Conservation (phyloP, 2,329 filamentous ascomycete species). For the Gaeumannomyces sp. region DNA sequence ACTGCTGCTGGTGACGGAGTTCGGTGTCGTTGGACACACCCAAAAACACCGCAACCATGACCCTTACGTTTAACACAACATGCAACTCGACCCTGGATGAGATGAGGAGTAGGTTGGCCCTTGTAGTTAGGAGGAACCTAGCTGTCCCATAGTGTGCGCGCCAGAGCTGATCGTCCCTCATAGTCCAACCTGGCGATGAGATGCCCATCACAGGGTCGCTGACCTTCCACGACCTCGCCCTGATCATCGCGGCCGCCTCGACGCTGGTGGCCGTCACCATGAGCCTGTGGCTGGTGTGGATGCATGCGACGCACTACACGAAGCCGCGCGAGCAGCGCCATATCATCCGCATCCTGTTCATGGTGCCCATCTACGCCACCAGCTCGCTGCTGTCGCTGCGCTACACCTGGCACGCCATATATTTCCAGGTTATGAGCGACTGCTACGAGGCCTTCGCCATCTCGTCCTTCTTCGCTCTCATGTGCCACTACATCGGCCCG, state of each 20-base stretch:
- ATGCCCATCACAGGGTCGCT: conserved; percentile 38
- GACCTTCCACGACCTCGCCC: conserved; percentile 49
- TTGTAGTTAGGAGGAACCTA: background rate
- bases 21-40: background rate
- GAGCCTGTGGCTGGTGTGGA: conserved; percentile 51
- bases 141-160: background rate
- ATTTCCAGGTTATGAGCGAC: conserved; percentile 74
- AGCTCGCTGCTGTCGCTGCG: conserved; percentile 68
- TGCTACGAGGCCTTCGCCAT: conserved; percentile 90
- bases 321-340: conserved; percentile 55
- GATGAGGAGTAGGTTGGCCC: conserved; percentile 31
- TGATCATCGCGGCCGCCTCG: conserved; percentile 42
- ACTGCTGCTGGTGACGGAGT: background rate
- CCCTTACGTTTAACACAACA: conserved; percentile 28
- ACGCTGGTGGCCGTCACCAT: conserved; percentile 44
- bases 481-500: conserved; percentile 75
- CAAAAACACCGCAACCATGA: conserved; percentile 6
- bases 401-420: conserved; percentile 72
- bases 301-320: conserved; percentile 55
- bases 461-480: conserved; percentile 75
- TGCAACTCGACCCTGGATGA: conserved; percentile 39
- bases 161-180: conserved; percentile 5
- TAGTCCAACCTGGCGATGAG: conserved; percentile 41
- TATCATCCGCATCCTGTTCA: conserved; percentile 82
- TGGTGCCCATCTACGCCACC: conserved; percentile 75